Base-by-base conservation (phyloP, 805 yeast genomes). In the Wickerhamomyces rabaulensis region DNA sequence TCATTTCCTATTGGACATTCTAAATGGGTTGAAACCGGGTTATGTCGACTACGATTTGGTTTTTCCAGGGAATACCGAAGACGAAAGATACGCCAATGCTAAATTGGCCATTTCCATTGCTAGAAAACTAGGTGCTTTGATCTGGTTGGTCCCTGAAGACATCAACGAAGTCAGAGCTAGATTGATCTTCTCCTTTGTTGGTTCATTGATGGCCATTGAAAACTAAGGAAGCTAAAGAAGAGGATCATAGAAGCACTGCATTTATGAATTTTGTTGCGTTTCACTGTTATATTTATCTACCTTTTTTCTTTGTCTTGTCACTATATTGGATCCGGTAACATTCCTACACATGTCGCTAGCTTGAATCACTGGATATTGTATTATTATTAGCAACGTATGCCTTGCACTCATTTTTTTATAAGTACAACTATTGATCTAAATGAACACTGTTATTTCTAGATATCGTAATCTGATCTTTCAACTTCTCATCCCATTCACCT, bases 91-190 rank as follows among this genome's bases (percentile, higher is more conserved):
- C 63, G 95, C 96, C 37, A 94, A 94, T 65, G 99, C 98, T 19
- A 86, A 88, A 73, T 78, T 94, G 65, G 99, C 99, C 19, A 94
- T 94, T 64, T 94, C 98, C 2, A 94, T 94, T 61, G 99, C 99
- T 31, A 86, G 99, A 78, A 94, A 94, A 69, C 73, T 94, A 57
- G 99, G 99, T 52, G 99, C 97, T 37, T 80, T 94, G 64, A 94
- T 94, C 61, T 94, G 97, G 97, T 77, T 94, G 57, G 97, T 94
- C n/a, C 99, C 99, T n/a, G 99, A 94, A 68, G 99, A 94, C 71
- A 94, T 94, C 61, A 87, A 84, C 60, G 98, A 92, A 71, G 97
- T 94, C 39, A 86, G 98, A 69, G 78, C 96, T 40, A 82, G 98
- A 67, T 82, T 94, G 71, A 87, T 94, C 48, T 78, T 90, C 65